Conservation (phyloP, 257 asterid species). For the Ophiorrhiza pumila region DNA sequence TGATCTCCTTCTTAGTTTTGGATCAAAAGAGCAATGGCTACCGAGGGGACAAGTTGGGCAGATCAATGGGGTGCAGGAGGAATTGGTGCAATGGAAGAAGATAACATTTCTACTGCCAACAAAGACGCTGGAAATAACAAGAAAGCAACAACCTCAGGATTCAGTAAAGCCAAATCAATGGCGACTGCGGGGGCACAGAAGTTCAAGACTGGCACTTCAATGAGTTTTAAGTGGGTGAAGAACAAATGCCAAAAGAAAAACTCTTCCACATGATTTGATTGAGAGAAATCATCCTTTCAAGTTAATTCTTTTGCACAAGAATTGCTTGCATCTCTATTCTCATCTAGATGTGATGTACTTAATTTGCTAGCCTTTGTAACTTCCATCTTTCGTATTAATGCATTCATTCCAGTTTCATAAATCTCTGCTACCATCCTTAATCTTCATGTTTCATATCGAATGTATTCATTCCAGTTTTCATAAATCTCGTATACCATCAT, state of each 20-base stretch:
- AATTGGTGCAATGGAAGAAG: slow-evolving; percentile 58
- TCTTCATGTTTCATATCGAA: not conserved
- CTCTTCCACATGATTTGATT: slow-evolving; percentile 34
- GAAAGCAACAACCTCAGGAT: slow-evolving; percentile 41
- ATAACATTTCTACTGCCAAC: slow-evolving; percentile 30
- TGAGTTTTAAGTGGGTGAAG: slow-evolving; percentile 68
- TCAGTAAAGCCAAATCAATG: slow-evolving; percentile 61
- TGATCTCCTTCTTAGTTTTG: not conserved
- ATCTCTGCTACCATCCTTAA: not conserved
- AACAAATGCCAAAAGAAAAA: slow-evolving; percentile 65
- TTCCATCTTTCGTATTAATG: slow-evolving; percentile 2
- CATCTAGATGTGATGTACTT: not conserved
- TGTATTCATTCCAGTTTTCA: not conserved
- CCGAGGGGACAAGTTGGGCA: slow-evolving; percentile 84
- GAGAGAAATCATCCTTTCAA: not conserved
- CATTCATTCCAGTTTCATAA: not conserved
- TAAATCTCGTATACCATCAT: not conserved
- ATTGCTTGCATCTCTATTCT: not conserved
- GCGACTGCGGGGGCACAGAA: slow-evolving; percentile 59
- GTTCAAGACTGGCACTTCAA: slow-evolving; percentile 57
- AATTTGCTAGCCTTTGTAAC: not conserved
- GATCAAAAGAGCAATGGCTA: slow-evolving; percentile 41
- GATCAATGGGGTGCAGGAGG: slow-evolving; percentile 99
- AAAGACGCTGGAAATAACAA: slow-evolving; percentile 35
- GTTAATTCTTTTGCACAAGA: slow-evolving; percentile 3